Evolutionary conservation across 208 protist genomes (phyloP).

Genomic region (Trypanosoma lewisi): DNA sequence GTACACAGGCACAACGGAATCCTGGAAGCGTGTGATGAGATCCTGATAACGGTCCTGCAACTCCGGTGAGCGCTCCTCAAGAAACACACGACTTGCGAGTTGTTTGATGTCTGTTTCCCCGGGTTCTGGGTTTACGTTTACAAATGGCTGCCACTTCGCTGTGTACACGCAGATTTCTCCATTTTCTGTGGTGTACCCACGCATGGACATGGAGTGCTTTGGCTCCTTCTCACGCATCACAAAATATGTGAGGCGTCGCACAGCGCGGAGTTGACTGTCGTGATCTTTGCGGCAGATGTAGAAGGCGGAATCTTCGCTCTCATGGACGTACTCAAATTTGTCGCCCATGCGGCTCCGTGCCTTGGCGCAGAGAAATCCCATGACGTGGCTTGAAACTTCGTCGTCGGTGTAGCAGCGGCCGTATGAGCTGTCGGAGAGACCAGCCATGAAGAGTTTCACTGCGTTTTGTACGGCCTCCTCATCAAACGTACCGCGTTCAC

Average conservation of each 20-base stretch:
- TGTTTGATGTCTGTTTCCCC: slow-evolving; percentile 39
- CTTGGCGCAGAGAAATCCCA: slow-evolving; percentile 64
- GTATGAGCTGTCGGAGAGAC: slow-evolving; percentile 52
- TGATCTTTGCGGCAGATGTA: slow-evolving; percentile 68
- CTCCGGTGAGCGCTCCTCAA: slow-evolving; percentile 40
- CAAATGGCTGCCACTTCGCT: slow-evolving; percentile 47
- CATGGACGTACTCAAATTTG: slow-evolving; percentile 66
- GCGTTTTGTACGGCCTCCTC: slow-evolving; percentile 32
- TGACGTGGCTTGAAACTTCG: slow-evolving; percentile 49
- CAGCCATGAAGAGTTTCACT: slow-evolving; percentile 38
- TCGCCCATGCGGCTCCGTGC: slow-evolving; percentile 48
- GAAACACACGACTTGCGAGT: slow-evolving; percentile 47
- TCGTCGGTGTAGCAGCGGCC: slow-evolving; percentile 38
- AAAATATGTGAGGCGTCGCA: slow-evolving; percentile 61
- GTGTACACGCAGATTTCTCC: slow-evolving; percentile 55
- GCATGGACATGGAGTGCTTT: slow-evolving; percentile 33
- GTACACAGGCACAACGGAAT: slow-evolving; percentile 60
- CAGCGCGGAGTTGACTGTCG: slow-evolving; percentile 38
- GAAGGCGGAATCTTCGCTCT: slow-evolving; percentile 48
- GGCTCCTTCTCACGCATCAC: slow-evolving; percentile 27
- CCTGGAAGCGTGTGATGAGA: slow-evolving; percentile 58
- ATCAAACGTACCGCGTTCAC: slow-evolving; percentile 49
- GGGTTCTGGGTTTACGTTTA: slow-evolving; percentile 26
- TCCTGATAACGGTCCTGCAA: slow-evolving; percentile 58
- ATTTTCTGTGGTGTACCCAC: slow-evolving; percentile 60